Evolutionary conservation across 2,329 filamentous ascomycete genomes (phyloP), one percentile per base, ranked within the genome.

Genomic region (Cordyceps tenuipes): DNA sequence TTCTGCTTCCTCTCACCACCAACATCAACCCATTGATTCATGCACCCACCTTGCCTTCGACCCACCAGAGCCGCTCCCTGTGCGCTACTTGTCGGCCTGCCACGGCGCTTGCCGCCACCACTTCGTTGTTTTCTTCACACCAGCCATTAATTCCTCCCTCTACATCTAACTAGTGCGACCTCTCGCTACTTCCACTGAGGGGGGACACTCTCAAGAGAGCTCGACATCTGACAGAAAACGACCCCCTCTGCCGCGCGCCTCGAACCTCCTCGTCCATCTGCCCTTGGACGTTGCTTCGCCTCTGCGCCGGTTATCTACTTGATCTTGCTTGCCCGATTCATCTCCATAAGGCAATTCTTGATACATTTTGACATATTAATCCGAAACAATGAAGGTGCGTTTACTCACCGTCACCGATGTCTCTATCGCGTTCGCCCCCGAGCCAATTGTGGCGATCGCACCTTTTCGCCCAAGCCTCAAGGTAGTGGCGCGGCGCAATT

Each of bases 21-120:
- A 54, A 17, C 41, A 52, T 26, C 39, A 55, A 46, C 52, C 52
- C 23, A 23, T 23, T 23, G 3, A 26, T 23, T 19, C 17, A 47
- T 57, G 9, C 26, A 13, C 15, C 26, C 21, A 13, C 39, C 39
- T 43, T 15, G 15, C 39, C 39, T 43, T 29, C 19, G 34, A 46
- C 55, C 55, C 55, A 57, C 44, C 31, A 50, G 31, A 48, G 44
- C n/a, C 43, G 54, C 54, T 48, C 43, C 53, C 31, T 57, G 29
- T 36, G 54, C 43, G 54, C 54, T 57, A 48, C 46, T 50, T 41
- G 31, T 50, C 46, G 55, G 46, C 44, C 55, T 57, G 50, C 31
- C 55, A 57, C 44, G 46, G 55, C 55, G 55, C 55, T 57, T 57
- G 55, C 55, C 55, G 55, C 55, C 55, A 50, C 44, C 36, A 19